phyloP scores from a whole-genome alignment of 2,329 filamentous ascomycete genomes.

The Lachnellula willkommii region DNA sequence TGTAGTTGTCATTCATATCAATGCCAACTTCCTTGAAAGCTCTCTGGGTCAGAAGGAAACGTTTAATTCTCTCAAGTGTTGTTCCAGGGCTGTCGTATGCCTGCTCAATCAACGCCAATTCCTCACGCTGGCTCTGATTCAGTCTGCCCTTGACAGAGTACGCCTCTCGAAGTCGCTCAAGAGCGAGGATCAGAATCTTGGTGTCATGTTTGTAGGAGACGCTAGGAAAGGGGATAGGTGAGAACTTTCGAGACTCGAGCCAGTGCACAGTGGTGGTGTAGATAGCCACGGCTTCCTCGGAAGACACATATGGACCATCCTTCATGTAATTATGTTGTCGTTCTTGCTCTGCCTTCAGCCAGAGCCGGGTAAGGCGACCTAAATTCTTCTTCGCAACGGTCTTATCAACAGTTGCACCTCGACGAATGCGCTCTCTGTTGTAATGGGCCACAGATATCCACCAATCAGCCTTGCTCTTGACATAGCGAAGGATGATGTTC shows the following conservation, averaged over 20 bases:
- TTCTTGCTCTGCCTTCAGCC: slow-evolving; percentile 98
- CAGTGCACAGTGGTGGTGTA: slow-evolving; percentile 99
- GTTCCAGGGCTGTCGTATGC: slow-evolving; percentile 97
- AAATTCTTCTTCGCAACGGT: slow-evolving; percentile 99
- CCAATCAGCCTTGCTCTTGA: slow-evolving; percentile 99
- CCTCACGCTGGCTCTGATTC: slow-evolving; percentile 96
- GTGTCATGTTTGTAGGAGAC: slow-evolving; percentile 99
- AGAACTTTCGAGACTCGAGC: slow-evolving; percentile 97
- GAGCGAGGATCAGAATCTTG: slow-evolving; percentile 92
- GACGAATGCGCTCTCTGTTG: slow-evolving; percentile 92
- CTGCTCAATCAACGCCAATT: slow-evolving; percentile 93
- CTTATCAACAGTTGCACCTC: slow-evolving; percentile 97
- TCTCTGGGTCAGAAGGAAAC: slow-evolving; percentile 91
- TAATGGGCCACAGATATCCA: slow-evolving; percentile 99
- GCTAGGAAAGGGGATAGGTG: slow-evolving; percentile 96
- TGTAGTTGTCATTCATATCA: slow-evolving; percentile 99
- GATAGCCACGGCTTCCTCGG: slow-evolving; percentile 96
- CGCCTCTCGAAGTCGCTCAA: slow-evolving; percentile 87
- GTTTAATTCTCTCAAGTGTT: slow-evolving; percentile 92
- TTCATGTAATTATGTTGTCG: slow-evolving; percentile 99
- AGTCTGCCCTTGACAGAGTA: slow-evolving; percentile 96
- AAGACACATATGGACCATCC: slow-evolving; percentile 96
- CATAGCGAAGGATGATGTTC: slow-evolving; percentile 96
- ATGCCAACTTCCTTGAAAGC: slow-evolving; percentile 99
- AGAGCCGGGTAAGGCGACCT: slow-evolving; percentile 85